Conservation (phyloP, 495 filamentous ascomycete genomes). For the Gamarada debralockiae region DNA sequence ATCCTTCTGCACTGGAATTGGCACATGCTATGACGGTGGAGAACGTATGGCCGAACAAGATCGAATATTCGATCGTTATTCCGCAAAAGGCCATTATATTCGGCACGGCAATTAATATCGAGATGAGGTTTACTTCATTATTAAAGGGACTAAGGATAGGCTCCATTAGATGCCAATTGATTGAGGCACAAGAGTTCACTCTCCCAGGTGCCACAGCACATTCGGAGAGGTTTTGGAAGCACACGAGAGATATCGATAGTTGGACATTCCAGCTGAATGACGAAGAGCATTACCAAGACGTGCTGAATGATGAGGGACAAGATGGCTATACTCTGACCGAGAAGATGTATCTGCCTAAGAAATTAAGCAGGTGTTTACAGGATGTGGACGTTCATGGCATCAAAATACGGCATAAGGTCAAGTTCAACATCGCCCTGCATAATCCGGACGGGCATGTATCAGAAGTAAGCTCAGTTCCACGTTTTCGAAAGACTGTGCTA, state of each 20-base stretch:
- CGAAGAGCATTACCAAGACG: conserved; percentile 57
- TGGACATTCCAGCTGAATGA: conserved; percentile 58
- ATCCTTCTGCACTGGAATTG: conserved; percentile 75
- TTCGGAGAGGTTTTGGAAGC: conserved; percentile 53
- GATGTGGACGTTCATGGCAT: conserved; percentile 80
- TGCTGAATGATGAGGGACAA: conserved; percentile 63
- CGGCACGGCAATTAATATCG: conserved; percentile 73
- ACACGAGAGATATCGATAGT: conserved; percentile 54
- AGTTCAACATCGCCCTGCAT: conserved; percentile 78
- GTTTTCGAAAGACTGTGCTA: conserved; percentile 1
- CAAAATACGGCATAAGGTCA: conserved; percentile 82
- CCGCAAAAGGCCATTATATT: conserved; percentile 90
- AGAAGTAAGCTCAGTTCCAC: conserved; percentile 51
- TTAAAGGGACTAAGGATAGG: conserved; percentile 84
- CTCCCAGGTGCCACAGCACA: conserved; percentile 45
- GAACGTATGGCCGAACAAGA: conserved; percentile 92
- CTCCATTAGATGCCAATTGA: conserved; percentile 65
- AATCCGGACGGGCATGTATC: conserved; percentile 94
- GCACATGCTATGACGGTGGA: conserved; percentile 89
- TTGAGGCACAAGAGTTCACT: conserved; percentile 73
- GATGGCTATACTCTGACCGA: conserved; percentile 74
- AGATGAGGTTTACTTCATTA: conserved; percentile 77
- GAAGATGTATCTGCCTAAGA: conserved; percentile 69
- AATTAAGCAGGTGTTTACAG: conserved; percentile 74
- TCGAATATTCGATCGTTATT: conserved; percentile 85